Evolutionary conservation across 1,284 basidiomycete genomes (phyloP).

Genomic region (Irpex rosettiformis): DNA sequence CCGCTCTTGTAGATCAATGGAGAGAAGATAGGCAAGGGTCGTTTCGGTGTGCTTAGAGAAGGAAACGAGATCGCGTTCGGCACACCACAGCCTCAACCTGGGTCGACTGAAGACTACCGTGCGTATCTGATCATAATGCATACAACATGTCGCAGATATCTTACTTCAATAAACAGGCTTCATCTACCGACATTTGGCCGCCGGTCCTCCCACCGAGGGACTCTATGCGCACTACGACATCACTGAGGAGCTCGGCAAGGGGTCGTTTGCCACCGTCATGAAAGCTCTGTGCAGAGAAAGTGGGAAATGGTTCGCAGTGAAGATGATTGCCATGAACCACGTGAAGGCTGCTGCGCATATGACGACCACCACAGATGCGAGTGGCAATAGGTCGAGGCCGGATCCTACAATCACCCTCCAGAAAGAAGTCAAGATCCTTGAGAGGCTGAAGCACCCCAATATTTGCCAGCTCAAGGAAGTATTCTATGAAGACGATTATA

Average conservation of each 20-base stretch:
- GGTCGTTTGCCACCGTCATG: slow-evolving; percentile 78
- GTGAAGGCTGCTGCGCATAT: slow-evolving; percentile 20
- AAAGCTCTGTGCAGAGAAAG: slow-evolving; percentile 60
- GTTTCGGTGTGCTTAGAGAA: slow-evolving; percentile 60
- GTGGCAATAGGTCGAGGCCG: slow-evolving; percentile 28
- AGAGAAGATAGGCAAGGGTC: slow-evolving; percentile 54
- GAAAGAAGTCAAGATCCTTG: slow-evolving; percentile 75
- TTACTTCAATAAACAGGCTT: slow-evolving; percentile 33
- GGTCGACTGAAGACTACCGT: slow-evolving; percentile 58
- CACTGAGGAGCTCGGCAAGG: slow-evolving; percentile 67
- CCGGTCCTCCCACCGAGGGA: slow-evolving; percentile 43
- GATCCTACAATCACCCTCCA: slow-evolving; percentile 11
- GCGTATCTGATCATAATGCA: slow-evolving; percentile 21
- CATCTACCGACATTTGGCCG: slow-evolving; percentile 51
- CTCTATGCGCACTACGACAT: slow-evolving; percentile 66
- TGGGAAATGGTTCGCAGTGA: slow-evolving; percentile 69
- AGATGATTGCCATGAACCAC: slow-evolving; percentile 62
- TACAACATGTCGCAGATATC: neutral
- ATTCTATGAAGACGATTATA: slow-evolving; percentile 60
- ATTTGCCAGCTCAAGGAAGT: slow-evolving; percentile 81
- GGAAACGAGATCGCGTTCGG: slow-evolving; percentile 86
- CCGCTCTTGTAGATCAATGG: slow-evolving; percentile 75
- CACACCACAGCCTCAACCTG: slow-evolving; percentile 41
- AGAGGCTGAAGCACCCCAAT: slow-evolving; percentile 72
- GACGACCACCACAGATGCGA: slow-evolving; percentile 21